These are phyloP conservation scores for Magnolia officinalis DNA, from an alignment of 164 flowering plant species.

Conservation along the genomic window DNA sequence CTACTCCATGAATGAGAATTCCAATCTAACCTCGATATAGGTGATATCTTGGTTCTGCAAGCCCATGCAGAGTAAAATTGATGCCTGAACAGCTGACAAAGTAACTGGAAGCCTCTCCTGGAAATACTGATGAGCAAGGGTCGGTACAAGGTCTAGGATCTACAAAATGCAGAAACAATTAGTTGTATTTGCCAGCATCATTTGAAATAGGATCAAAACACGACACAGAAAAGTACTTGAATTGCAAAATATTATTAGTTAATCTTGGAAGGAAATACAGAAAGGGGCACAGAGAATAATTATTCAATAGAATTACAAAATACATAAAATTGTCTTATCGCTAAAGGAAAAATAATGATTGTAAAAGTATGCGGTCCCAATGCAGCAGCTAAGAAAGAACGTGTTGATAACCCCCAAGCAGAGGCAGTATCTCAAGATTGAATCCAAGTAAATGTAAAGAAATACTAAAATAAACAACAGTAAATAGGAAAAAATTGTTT, in stretches of 20 bases:
- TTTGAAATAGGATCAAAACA: not conserved
- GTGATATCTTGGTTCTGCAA: conserved; percentile 61
- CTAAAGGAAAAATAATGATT: not conserved
- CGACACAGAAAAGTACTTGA: not conserved
- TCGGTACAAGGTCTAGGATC: conserved; percentile 56
- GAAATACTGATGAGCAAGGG: conserved; percentile 62
- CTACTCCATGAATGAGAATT: not conserved
- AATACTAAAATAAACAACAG: not conserved
- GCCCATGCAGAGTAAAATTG: conserved; percentile 76
- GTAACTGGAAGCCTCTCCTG: conserved; percentile 69
- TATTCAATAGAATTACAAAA: not conserved
- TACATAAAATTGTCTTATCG: not conserved
- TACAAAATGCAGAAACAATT: conserved; percentile 25
- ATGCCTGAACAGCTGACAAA: conserved; percentile 63
- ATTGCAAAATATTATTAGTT: not conserved
- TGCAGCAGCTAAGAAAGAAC: not conserved
- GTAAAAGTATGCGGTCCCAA: not conserved
- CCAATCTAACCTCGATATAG: conserved; percentile 54
- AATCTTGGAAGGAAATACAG: not conserved
- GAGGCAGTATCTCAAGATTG: not conserved
- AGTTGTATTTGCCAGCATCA: not conserved
- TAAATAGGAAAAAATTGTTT: not conserved
- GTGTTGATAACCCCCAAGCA: not conserved
- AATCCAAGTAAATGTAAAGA: not conserved
- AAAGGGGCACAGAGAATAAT: not conserved